phyloP scores from a whole-genome alignment of 495 filamentous ascomycete genomes.

The Platismatia glauca region DNA sequence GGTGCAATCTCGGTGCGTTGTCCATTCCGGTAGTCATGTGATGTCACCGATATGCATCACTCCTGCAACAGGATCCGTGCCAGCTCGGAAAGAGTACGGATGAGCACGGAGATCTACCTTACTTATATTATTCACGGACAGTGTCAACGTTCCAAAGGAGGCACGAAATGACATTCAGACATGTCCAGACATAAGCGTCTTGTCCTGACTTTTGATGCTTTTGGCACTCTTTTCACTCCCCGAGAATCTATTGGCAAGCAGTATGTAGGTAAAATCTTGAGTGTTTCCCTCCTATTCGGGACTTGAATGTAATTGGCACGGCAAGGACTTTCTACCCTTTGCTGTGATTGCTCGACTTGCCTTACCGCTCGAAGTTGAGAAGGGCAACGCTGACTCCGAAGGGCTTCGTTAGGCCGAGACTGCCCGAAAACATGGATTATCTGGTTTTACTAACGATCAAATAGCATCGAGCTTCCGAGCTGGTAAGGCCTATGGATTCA shows the following conservation, averaged over 20 bases:
- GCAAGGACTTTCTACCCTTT: not conserved
- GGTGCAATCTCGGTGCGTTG: too few relatives aligned
- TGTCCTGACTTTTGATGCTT: conserved; percentile 69
- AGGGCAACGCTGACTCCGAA: not conserved
- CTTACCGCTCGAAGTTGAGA: not conserved
- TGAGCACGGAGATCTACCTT: too few relatives aligned
- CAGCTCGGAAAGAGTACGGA: too few relatives aligned
- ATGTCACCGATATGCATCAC: too few relatives aligned
- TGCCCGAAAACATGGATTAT: conserved; percentile 50
- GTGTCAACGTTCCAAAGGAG: too few relatives aligned
- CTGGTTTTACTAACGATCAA: conserved; percentile 27
- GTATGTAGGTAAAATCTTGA: conserved; percentile 34
- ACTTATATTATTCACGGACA: too few relatives aligned
- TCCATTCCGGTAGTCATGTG: too few relatives aligned
- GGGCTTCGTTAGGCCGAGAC: conserved; percentile 28
- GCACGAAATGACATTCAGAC: not conserved
- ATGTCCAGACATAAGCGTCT: conserved; percentile 4
- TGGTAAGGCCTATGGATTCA: not conserved
- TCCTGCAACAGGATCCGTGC: too few relatives aligned
- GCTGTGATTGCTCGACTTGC: not conserved
- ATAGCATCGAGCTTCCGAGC: conserved; percentile 30
- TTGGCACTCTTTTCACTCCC: conserved; percentile 65
- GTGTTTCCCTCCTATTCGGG: not conserved
- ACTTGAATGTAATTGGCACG: not conserved
- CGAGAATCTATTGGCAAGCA: conserved; percentile 48